These are phyloP conservation scores for Sinapis alba DNA, from an alignment of 441 rosid species.

Conservation along the genomic window DNA sequence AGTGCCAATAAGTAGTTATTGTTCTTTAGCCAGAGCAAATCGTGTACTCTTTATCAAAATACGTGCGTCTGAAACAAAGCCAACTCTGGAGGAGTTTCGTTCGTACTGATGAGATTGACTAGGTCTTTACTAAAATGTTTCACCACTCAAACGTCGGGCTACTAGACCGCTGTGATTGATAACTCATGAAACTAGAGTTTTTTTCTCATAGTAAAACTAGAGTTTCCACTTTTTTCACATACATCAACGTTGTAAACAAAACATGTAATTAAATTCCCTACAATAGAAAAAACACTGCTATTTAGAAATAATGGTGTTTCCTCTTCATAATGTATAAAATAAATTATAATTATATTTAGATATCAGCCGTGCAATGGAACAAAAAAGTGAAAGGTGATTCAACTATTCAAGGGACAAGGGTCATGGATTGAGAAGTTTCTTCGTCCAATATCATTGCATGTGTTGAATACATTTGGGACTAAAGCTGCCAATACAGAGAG, in stretches of 20 bases:
- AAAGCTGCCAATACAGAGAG: constrained; percentile 32
- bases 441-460: constrained; percentile 34
- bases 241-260: not conserved
- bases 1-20: not conserved
- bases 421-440: constrained; percentile 33
- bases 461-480: constrained; percentile 29
- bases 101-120: not conserved
- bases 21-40: not conserved
- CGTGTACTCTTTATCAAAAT: not conserved
- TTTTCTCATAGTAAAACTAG: not conserved
- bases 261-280: not conserved
- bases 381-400: constrained; percentile 22
- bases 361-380: constrained; percentile 22
- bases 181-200: not conserved
- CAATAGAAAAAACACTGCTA: not conserved
- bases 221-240: not conserved
- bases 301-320: not conserved
- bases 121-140: not conserved
- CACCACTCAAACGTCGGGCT: not conserved
- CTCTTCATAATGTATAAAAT: not conserved
- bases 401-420: not conserved
- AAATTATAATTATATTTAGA: not conserved
- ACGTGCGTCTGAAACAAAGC: not conserved
- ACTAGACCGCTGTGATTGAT: not conserved
- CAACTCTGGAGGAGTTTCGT: not conserved